These are phyloP conservation scores for Aspergillus glaucus DNA, from an alignment of 2,329 filamentous ascomycete species.

Conservation along the genomic window DNA sequence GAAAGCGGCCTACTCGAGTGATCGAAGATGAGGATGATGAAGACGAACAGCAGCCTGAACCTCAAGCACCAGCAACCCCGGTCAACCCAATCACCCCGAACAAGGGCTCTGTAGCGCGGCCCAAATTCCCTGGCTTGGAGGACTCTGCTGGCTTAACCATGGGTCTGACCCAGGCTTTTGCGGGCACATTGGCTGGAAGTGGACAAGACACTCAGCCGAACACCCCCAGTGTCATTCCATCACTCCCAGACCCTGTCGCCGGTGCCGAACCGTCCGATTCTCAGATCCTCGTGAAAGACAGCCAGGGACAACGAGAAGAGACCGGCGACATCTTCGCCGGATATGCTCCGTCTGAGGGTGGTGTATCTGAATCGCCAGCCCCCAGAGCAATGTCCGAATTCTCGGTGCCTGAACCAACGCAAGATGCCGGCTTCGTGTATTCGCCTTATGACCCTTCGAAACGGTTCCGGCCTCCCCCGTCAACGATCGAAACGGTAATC, in stretches of 20 bases:
- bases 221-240: conserved; percentile 35
- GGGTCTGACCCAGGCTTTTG: conserved; percentile 83
- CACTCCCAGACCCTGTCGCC: conserved; percentile 50
- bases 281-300: conserved; percentile 54
- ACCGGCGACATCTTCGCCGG: conserved; percentile 39
- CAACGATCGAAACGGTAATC: conserved; percentile 66
- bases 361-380: conserved; percentile 32
- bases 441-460: conserved; percentile 62
- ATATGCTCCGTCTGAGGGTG: conserved; percentile 27
- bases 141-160: conserved; percentile 44
- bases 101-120: conserved; percentile 34
- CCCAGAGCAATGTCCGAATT: conserved; percentile 50
- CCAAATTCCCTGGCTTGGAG: conserved; percentile 62
- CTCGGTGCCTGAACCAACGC: conserved; percentile 68
- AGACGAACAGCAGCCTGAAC: conserved; percentile 33
- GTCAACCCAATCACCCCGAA: conserved; percentile 16
- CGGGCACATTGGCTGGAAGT: conserved; percentile 69
- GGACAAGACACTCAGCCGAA: conserved; percentile 40
- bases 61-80: conserved; percentile 28
- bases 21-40: conserved; percentile 63
- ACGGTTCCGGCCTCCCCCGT: conserved; percentile 59
- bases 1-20: conserved; percentile 49
- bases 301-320: conserved; percentile 43
- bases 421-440: conserved; percentile 70
- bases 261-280: conserved; percentile 56